These are phyloP conservation scores for Penicillium sp. DNA, from an alignment of 2,329 filamentous ascomycete species.

Conservation along the genomic window DNA sequence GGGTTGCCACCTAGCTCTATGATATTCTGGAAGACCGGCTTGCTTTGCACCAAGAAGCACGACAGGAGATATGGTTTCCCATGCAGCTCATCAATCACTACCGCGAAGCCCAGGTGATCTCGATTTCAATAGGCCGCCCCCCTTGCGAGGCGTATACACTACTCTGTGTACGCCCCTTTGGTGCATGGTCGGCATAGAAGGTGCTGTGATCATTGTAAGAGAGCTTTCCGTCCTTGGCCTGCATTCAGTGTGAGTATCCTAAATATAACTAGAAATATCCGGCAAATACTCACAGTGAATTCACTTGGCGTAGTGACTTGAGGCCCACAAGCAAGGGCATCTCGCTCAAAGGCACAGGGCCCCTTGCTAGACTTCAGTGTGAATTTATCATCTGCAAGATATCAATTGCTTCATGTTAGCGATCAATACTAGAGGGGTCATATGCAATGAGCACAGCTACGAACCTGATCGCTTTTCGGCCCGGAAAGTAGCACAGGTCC, in stretches of 20 bases:
- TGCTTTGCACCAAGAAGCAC: neutral
- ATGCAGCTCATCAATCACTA: neutral
- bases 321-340: constrained; percentile 55
- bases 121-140: constrained; percentile 35
- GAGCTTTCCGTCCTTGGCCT: constrained; percentile 36
- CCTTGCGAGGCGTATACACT: constrained; percentile 33
- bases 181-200: constrained; percentile 41
- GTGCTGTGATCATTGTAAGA: constrained; percentile 35
- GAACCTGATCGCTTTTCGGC: constrained; percentile 30
- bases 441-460: constrained; percentile 5
- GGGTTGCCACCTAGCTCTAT: neutral
- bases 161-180: constrained; percentile 38
- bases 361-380: constrained; percentile 61
- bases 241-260: neutral
- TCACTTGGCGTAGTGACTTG: constrained; percentile 28
- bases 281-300: constrained; percentile 31
- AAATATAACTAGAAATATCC: neutral
- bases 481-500: constrained; percentile 63
- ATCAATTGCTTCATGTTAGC: neutral
- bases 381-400: constrained; percentile 40
- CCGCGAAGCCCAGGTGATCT: constrained; percentile 33
- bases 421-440: neutral
- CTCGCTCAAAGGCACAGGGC: constrained; percentile 55
- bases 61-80: neutral
- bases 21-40: neutral